These are phyloP conservation scores for Picea sitchensis DNA, from an alignment of 75 land plant genomes.

Conservation along the genomic window DNA sequence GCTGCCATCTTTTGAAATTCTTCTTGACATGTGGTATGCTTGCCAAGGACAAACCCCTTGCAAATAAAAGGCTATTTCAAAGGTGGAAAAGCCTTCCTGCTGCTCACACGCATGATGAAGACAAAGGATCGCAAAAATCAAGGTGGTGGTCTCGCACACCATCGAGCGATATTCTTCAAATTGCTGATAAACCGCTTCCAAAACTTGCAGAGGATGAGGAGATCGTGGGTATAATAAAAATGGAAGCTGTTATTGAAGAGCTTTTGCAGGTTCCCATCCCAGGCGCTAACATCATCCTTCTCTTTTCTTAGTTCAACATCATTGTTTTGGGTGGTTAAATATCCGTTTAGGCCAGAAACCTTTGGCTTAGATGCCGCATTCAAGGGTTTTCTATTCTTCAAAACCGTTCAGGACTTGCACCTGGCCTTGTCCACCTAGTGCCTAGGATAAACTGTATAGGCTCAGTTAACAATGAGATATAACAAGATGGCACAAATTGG, in stretches of 20 bases:
- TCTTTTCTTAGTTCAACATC: neutral
- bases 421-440: neutral
- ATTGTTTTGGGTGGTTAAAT: neutral
- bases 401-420: too few species aligned
- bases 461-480: too few species aligned
- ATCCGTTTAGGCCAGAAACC: too few species aligned
- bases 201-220: conserved; percentile 43
- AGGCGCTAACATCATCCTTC: neutral
- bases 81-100: conserved; percentile 49
- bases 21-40: neutral
- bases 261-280: conserved; percentile 43
- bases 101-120: conserved; percentile 8
- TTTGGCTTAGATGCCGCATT: too few species aligned
- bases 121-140: conserved; percentile 12
- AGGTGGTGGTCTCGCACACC: conserved; percentile 30
- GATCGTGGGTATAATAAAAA: conserved; percentile 49
- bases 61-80: conserved; percentile 15
- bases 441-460: neutral
- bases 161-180: conserved; percentile 31
- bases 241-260: conserved; percentile 92
- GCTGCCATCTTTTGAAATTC: neutral
- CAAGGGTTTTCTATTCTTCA: neutral
- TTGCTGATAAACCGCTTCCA: conserved; percentile 18
- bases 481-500: too few species aligned
- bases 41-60: conserved; percentile 21